These are phyloP conservation scores for Bryoerythrophyllum caledonicum DNA, from an alignment of 225 moss, liverwort and hornwort species.

Conservation along the genomic window DNA sequence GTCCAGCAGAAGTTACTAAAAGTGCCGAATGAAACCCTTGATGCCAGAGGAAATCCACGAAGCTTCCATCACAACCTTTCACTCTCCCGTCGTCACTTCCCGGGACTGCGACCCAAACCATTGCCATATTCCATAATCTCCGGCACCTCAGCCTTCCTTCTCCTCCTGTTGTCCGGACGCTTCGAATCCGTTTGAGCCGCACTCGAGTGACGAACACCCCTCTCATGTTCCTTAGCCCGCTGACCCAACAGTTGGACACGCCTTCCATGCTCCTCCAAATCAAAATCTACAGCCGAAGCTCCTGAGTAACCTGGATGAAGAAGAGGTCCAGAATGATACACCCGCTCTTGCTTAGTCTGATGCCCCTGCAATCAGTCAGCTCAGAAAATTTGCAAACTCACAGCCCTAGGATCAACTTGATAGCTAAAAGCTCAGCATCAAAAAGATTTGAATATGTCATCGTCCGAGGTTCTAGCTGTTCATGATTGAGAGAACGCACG, in stretches of 20 bases:
- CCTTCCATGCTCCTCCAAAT: constrained; percentile 98
- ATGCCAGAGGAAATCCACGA: constrained; percentile 35
- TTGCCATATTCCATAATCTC: constrained; percentile 57
- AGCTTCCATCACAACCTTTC: constrained; percentile 25
- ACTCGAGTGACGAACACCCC: constrained; percentile 26
- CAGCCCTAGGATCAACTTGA: constrained; percentile 26
- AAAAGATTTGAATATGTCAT: constrained; percentile 18
- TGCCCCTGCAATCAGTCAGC: constrained; percentile 82
- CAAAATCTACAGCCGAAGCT: constrained; percentile 94
- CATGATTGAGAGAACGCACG: neutral
- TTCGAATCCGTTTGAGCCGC: constrained; percentile 42
- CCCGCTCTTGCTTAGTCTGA: constrained; percentile 83
- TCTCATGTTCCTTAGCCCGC: constrained; percentile 55
- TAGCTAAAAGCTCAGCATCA: constrained; percentile 26
- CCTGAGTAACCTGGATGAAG: constrained; percentile 93
- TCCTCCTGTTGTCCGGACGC: constrained; percentile 43
- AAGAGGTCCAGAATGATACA: constrained; percentile 99
- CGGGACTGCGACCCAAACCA: constrained; percentile 47
- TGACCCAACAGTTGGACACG: constrained; percentile 77
- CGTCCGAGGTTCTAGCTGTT: constrained; percentile 7
- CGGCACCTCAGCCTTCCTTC: constrained; percentile 46
- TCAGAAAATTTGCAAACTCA: constrained; percentile 56
- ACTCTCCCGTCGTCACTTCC: constrained; percentile 31
- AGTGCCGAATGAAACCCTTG: constrained; percentile 36
- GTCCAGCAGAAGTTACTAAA: constrained; percentile 36